phyloP scores from a whole-genome alignment of 1,284 basidiomycete species.

The Thelephora terrestris region DNA sequence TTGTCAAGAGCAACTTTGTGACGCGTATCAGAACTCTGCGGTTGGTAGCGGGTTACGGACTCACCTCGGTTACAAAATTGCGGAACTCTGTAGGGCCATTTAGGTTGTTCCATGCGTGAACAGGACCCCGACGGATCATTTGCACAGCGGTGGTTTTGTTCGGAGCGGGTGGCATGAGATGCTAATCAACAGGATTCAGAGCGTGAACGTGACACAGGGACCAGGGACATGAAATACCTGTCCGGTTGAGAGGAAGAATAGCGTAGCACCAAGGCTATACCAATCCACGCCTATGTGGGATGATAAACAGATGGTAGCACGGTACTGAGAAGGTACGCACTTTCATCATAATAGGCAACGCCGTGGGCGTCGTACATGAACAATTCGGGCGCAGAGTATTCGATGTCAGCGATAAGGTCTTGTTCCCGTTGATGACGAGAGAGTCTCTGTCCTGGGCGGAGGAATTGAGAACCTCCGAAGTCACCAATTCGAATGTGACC shows the following conservation, averaged over 20 bases:
- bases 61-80: too few relatives aligned
- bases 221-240: too few relatives aligned
- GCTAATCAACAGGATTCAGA: too few relatives aligned
- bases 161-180: too few relatives aligned
- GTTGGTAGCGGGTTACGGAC: too few relatives aligned
- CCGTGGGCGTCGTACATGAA: background rate
- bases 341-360: background rate
- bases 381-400: background rate
- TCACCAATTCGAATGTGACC: conserved; percentile 64
- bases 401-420: background rate
- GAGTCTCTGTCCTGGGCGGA: background rate
- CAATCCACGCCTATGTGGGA: background rate
- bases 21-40: too few relatives aligned
- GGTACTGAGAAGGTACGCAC: background rate
- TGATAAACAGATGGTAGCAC: background rate
- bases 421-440: background rate
- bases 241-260: conserved; percentile 4
- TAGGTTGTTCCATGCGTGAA: too few relatives aligned
- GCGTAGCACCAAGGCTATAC: background rate
- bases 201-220: too few relatives aligned
- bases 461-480: conserved; percentile 34
- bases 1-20: too few relatives aligned
- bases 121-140: too few relatives aligned
- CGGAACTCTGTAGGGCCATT: too few relatives aligned
- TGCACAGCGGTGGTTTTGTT: too few relatives aligned